These are phyloP conservation scores for Nitzschia sp. DNA, from an alignment of 108 stramenopile genomes.

Conservation along the genomic window DNA sequence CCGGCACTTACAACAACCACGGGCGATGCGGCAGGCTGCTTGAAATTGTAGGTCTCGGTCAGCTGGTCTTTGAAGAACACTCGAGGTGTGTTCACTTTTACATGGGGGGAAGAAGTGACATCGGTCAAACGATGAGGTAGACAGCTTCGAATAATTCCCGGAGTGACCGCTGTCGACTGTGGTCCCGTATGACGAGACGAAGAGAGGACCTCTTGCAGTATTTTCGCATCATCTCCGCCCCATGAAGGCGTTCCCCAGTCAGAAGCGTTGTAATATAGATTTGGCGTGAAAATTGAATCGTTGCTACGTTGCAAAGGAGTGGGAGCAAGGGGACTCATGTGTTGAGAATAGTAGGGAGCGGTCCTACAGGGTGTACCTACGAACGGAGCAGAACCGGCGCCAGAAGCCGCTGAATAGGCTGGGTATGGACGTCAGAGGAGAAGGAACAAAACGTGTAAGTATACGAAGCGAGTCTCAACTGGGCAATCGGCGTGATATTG, in stretches of 20 bases:
- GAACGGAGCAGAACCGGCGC: background rate
- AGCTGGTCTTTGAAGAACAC: constrained; percentile 42
- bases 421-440: background rate
- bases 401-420: background rate
- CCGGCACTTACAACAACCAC: background rate
- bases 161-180: constrained; percentile 21
- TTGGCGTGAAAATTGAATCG: constrained; percentile 8
- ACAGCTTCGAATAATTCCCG: background rate
- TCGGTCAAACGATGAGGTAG: background rate
- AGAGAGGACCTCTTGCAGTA: constrained; percentile 31
- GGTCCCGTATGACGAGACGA: constrained; percentile 5
- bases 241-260: constrained; percentile 32
- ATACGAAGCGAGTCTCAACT: too few species aligned
- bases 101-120: background rate
- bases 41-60: constrained; percentile 14
- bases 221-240: constrained; percentile 41
- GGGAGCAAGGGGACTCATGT: constrained; percentile 30
- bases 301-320: constrained; percentile 24
- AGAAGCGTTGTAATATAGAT: background rate
- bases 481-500: too few species aligned
- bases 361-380: constrained; percentile 18
- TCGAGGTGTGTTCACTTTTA: constrained; percentile 23
- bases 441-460: background rate
- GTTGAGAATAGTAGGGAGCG: background rate
- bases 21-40: background rate